Evolutionary conservation across 2,329 filamentous ascomycete species (phyloP), one percentile per base, ranked within the genome.

Genomic region (Dactylellina haptotyla): DNA sequence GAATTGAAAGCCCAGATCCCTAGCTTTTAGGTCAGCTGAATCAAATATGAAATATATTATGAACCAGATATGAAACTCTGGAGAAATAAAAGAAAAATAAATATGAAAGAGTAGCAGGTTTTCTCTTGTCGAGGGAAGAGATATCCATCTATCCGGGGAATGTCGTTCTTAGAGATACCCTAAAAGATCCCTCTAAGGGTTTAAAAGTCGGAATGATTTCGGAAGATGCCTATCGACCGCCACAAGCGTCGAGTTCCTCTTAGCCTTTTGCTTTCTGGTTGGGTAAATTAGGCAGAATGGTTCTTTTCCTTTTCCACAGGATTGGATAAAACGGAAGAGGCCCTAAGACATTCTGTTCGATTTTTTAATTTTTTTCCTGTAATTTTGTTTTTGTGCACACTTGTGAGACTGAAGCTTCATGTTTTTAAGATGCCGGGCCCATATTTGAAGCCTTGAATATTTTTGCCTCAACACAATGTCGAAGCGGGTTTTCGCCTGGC

Each of bases 201-300:
- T 59, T 67, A 18, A 59, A 30, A 48, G 43, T 41, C 69, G 69
- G 69, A 73, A 73, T 66, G 69, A 73, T 65, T 73, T 73, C 69
- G 69, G 69, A 66, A 73, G 9, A 28, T 56, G 54, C 48, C 61
- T 61, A 39, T 46, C 32, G 30, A 56, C 61, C 54, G 37, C 54
- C 46, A 63, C 57, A 62, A 48, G 25, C 26, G 30, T 63, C 37
- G 32, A 73, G 34, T 63, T 66, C 61, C 61, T 43, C 56, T 59
- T 58, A 59, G 63, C 63, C 45, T 30, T 26, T 18, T 46, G 34
- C 18, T 18, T 46, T 46, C 51, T 56, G 65, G 41, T 63, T 69
- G 56, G 41, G 48, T 46, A 51, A 62, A 73, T 73, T 73, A 73
- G 69, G 69, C 69, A 73, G 69, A 73, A 73, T 73, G 34, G 18